phyloP scores from a whole-genome alignment of 1,284 basidiomycete genomes.

The Pulchroboletus neoregius region DNA sequence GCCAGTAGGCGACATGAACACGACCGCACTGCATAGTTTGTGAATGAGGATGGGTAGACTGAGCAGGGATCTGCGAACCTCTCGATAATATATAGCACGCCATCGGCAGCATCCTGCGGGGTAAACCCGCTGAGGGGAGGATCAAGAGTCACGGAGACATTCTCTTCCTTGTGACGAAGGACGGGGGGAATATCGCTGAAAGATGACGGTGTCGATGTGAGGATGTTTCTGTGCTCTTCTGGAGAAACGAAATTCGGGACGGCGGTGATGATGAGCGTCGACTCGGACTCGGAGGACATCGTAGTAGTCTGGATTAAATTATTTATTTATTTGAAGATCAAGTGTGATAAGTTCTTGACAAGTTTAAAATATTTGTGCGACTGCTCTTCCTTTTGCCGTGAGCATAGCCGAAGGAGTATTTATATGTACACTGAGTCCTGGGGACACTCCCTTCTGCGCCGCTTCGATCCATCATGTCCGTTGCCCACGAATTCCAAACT shows the following conservation, averaged over 20 bases:
- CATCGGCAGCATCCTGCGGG: constrained; percentile 47
- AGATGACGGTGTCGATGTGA: constrained; percentile 73
- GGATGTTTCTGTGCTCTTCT: constrained; percentile 64
- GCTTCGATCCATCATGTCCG: constrained; percentile 23
- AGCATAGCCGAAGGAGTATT: too few species aligned
- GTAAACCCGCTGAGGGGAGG: constrained; percentile 60
- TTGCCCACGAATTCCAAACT: constrained; percentile 20
- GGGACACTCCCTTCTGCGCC: too few species aligned
- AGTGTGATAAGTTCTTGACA: too few species aligned
- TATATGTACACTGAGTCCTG: too few species aligned
- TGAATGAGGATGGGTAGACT: constrained; percentile 28
- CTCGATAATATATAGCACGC: constrained; percentile 78
- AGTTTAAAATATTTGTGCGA: too few species aligned
- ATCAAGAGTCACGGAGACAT: constrained; percentile 64
- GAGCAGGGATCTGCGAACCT: constrained; percentile 45
- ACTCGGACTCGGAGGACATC: neutral
- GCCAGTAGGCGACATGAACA: constrained; percentile 67
- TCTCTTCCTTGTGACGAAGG: constrained; percentile 66
- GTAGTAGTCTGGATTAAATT: too few species aligned
- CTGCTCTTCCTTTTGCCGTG: too few species aligned
- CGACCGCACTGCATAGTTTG: constrained; percentile 55
- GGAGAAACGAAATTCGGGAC: constrained; percentile 59
- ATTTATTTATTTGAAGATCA: too few species aligned
- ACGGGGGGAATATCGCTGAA: constrained; percentile 81
- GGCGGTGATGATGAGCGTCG: constrained; percentile 35